phyloP scores from a whole-genome alignment of 768 basidiomycete species.

The Boletellus sp. region DNA sequence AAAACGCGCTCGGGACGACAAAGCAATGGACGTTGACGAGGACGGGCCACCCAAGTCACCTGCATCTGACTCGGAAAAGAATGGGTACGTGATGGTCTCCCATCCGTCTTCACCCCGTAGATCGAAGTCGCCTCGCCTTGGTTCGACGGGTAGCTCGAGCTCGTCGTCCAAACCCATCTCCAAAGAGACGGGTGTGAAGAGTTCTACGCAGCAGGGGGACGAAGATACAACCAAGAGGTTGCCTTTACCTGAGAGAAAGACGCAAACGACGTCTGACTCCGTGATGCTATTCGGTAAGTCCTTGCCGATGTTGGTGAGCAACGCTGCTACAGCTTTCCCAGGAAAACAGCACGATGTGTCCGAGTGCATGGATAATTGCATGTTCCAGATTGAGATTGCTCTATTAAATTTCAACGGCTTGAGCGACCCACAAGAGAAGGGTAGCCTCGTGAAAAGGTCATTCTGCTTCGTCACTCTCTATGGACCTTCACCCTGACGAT shows the following conservation, averaged over 20 bases:
- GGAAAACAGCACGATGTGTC: conserved; percentile 97
- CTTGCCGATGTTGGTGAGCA: not conserved
- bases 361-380: conserved; percentile 99
- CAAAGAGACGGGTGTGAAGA: conserved; percentile 33
- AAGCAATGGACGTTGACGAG: conserved; percentile 54
- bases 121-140: conserved; percentile 35
- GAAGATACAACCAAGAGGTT: conserved; percentile 43
- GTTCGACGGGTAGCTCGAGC: conserved; percentile 28
- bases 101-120: conserved; percentile 34
- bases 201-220: conserved; percentile 16
- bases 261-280: conserved; percentile 57
- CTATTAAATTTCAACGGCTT: conserved; percentile 63
- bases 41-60: conserved; percentile 29
- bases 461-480: not conserved
- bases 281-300: conserved; percentile 86
- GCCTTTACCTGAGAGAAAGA: conserved; percentile 53
- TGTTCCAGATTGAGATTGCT: conserved; percentile 97
- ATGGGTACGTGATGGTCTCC: conserved; percentile 41
- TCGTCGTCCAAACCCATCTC: conserved; percentile 22
- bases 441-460: conserved; percentile 84
- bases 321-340: conserved; percentile 26
- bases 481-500: conserved; percentile 2
- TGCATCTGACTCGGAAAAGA: conserved; percentile 36
- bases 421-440: conserved; percentile 46
- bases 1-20: conserved; percentile 57